These are phyloP conservation scores for Sordariomycetes sp. DNA, from an alignment of 2,329 filamentous ascomycete species.

Conservation along the genomic window DNA sequence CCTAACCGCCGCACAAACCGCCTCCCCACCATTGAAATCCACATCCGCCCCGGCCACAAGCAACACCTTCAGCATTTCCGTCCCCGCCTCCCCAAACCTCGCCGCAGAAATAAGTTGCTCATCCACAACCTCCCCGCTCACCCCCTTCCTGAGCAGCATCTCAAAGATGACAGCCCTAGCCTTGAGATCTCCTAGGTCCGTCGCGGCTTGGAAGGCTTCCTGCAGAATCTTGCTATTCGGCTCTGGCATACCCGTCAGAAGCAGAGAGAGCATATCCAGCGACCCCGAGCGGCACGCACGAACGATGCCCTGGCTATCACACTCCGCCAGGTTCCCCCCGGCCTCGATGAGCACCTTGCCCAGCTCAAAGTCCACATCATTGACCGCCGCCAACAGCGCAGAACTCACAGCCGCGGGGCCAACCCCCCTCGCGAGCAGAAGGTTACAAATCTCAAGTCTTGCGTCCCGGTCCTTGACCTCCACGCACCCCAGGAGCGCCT, in stretches of 20 bases:
- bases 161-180: constrained; percentile 35
- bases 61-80: constrained; percentile 33
- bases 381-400: constrained; percentile 34
- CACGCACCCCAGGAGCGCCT: constrained; percentile 18
- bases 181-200: constrained; percentile 34
- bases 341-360: constrained; percentile 35
- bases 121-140: constrained; percentile 35
- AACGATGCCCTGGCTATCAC: constrained; percentile 38
- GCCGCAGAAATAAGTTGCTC: constrained; percentile 38
- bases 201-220: constrained; percentile 40
- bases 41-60: constrained; percentile 38
- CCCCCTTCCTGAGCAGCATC: constrained; percentile 33
- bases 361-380: constrained; percentile 37
- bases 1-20: constrained; percentile 38
- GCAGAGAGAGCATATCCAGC: constrained; percentile 32
- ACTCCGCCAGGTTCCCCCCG: constrained; percentile 35
- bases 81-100: constrained; percentile 33
- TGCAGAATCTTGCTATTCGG: constrained; percentile 28
- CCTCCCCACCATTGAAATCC: constrained; percentile 40
- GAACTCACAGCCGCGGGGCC: constrained; percentile 30
- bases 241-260: constrained; percentile 27
- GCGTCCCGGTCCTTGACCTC: constrained; percentile 22
- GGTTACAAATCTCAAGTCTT: constrained; percentile 28
- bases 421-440: constrained; percentile 31
- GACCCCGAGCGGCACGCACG: constrained; percentile 39